A percentile compares a stretch with the other conserved stretches of the same genome.
Evolutionary conservation across 75 land plant species (phyloP).

Genomic region (Picea sitchensis): DNA sequence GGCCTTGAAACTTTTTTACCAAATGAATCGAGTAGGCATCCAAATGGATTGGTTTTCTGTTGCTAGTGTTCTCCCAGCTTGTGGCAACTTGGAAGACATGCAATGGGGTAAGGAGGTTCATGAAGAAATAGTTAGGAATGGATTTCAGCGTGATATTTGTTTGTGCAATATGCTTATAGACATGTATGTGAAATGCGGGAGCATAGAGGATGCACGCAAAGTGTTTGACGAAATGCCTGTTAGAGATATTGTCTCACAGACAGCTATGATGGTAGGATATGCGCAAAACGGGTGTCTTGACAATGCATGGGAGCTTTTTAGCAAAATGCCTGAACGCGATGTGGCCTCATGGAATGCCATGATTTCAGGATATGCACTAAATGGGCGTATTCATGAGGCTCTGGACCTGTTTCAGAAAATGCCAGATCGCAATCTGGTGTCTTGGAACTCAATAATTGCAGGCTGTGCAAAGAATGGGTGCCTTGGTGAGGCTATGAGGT

Average conservation of each 20-base stretch:
- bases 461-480: slow-evolving; percentile 22
- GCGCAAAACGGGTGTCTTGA: slow-evolving; percentile 11
- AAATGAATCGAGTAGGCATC: slow-evolving; percentile 17
- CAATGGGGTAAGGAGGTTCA: slow-evolving; percentile 20
- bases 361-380: slow-evolving; percentile 33
- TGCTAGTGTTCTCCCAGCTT: slow-evolving; percentile 24
- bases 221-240: slow-evolving; percentile 32
- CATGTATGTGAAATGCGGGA: slow-evolving; percentile 39
- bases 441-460: slow-evolving; percentile 29
- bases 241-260: slow-evolving; percentile 38
- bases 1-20: slow-evolving; percentile 20
- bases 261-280: slow-evolving; percentile 19
- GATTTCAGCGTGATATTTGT: slow-evolving; percentile 16
- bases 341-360: slow-evolving; percentile 72
- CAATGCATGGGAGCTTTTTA: slow-evolving; percentile 42
- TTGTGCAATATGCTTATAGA: slow-evolving; percentile 34
- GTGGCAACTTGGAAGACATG: slow-evolving; percentile 14
- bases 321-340: slow-evolving; percentile 41
- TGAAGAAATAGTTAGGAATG: slow-evolving; percentile 8
- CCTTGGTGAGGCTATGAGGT: background rate
- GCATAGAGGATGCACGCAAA: slow-evolving; percentile 20
- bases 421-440: slow-evolving; percentile 16
- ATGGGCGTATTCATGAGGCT: slow-evolving; percentile 45
- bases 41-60: slow-evolving; percentile 16
- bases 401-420: slow-evolving; percentile 43